phyloP scores from a whole-genome alignment of 768 basidiomycete genomes.

The Suillus sp. region DNA sequence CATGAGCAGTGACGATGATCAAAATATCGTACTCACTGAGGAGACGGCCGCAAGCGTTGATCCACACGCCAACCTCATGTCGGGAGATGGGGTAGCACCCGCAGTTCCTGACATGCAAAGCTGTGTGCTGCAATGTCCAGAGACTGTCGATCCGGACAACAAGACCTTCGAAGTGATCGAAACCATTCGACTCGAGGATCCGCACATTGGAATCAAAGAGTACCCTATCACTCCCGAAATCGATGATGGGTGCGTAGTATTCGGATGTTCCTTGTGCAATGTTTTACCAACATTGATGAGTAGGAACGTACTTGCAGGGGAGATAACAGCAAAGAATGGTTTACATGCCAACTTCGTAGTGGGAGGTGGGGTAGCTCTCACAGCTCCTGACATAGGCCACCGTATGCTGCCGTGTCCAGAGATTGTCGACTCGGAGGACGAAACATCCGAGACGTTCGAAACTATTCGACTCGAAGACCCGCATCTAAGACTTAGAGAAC shows the following conservation, averaged over 20 bases:
- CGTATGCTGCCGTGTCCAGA: slow-evolving; percentile 31
- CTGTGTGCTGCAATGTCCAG: slow-evolving; percentile 31
- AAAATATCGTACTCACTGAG: slow-evolving; percentile 40
- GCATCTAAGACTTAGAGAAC: slow-evolving; percentile 18
- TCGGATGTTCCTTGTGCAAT: slow-evolving; percentile 27
- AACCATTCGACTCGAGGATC: slow-evolving; percentile 35
- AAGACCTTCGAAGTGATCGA: slow-evolving; percentile 29
- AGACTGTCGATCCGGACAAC: slow-evolving; percentile 28
- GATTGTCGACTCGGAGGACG: slow-evolving; percentile 27
- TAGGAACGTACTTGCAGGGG: slow-evolving; percentile 37
- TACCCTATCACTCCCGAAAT: slow-evolving; percentile 14
- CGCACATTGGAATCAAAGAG: slow-evolving; percentile 19
- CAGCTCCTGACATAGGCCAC: slow-evolving; percentile 25
- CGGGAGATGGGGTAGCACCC: slow-evolving; percentile 30
- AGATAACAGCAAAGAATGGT: slow-evolving; percentile 37
- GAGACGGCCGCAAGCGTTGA: slow-evolving; percentile 38
- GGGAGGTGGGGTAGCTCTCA: slow-evolving; percentile 24
- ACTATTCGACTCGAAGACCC: slow-evolving; percentile 27
- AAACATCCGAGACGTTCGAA: slow-evolving; percentile 29
- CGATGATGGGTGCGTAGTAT: not conserved
- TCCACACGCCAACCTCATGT: slow-evolving; percentile 40
- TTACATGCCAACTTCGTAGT: slow-evolving; percentile 38
- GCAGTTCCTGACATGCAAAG: slow-evolving; percentile 30
- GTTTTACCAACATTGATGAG: not conserved
- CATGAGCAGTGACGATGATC: not conserved